Evolutionary conservation across 352 stramenopile genomes (phyloP).

Genomic region (Globisporangium spiculum): DNA sequence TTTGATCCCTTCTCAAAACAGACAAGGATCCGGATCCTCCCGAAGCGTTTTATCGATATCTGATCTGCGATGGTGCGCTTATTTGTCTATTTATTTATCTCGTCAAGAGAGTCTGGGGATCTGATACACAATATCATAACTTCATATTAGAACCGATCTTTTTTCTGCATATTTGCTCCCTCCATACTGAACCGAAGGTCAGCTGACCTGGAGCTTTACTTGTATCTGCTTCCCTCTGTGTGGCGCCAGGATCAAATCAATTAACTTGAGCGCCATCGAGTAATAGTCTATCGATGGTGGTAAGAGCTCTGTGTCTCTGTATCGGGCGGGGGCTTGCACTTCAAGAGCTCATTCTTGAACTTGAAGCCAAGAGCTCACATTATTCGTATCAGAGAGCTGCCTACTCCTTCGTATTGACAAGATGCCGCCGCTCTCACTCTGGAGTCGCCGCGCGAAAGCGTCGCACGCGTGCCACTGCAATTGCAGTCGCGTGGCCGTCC

Average conservation of each 20-base stretch:
- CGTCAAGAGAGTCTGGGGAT: neutral
- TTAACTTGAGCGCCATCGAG: neutral
- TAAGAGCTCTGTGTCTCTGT: too few relatives aligned
- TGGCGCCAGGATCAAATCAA: neutral
- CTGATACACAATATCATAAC: neutral
- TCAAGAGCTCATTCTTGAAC: neutral
- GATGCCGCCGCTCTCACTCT: neutral
- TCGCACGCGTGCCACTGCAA: neutral
- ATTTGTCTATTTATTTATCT: neutral
- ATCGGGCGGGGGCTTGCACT: too few relatives aligned
- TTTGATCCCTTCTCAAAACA: too few relatives aligned
- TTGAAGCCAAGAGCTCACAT: neutral
- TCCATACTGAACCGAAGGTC: neutral
- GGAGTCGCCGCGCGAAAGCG: neutral
- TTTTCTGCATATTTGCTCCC: neutral
- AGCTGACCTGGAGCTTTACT: neutral
- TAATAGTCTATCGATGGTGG: too few relatives aligned
- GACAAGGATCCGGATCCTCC: too few relatives aligned
- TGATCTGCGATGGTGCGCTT: too few relatives aligned
- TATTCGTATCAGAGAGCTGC: neutral
- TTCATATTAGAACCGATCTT: neutral
- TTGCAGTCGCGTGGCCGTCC: neutral
- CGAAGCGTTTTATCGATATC: too few relatives aligned
- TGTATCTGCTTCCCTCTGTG: neutral
- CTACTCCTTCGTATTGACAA: neutral